A percentile compares a stretch with the other conserved stretches of the same genome.
These are phyloP conservation scores for Scheffersomyces amazonensis DNA, from an alignment of 805 yeast species.

Conservation along the genomic window DNA sequence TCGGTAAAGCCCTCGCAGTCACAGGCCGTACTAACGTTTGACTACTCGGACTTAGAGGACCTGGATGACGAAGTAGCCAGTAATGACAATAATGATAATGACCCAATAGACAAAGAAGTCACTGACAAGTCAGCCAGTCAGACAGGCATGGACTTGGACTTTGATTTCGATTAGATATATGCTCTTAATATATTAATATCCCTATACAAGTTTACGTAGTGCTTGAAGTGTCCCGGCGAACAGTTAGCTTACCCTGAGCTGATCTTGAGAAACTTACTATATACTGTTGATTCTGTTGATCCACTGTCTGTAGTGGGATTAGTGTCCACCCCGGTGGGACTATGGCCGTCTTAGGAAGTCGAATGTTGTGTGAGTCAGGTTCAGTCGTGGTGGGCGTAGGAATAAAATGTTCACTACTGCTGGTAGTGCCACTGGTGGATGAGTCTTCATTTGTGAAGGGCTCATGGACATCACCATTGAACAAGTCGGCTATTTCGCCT, in stretches of 20 bases:
- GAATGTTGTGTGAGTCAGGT: too few relatives aligned
- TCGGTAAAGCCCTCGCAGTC: too few relatives aligned
- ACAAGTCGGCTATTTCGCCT: too few relatives aligned
- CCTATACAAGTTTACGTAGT: neutral
- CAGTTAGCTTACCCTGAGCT: constrained; percentile 13
- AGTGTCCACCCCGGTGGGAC: constrained; percentile 30
- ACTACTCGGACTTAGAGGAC: neutral
- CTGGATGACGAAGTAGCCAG: neutral
- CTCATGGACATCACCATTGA: too few relatives aligned
- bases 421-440: too few relatives aligned
- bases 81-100: neutral
- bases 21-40: neutral
- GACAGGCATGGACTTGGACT: constrained; percentile 23
- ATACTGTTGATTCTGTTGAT: constrained; percentile 4
- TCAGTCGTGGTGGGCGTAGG: too few relatives aligned
- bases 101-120: neutral
- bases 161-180: constrained; percentile 19
- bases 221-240: neutral
- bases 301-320: constrained; percentile 18
- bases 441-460: too few relatives aligned
- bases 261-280: constrained; percentile 16
- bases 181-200: too few relatives aligned
- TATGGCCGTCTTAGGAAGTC: constrained; percentile 21
- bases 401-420: too few relatives aligned
- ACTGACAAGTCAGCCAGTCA: too few relatives aligned